Evolutionary conservation across 257 asterid species (phyloP).

Genomic region (Capsicum chinense): DNA sequence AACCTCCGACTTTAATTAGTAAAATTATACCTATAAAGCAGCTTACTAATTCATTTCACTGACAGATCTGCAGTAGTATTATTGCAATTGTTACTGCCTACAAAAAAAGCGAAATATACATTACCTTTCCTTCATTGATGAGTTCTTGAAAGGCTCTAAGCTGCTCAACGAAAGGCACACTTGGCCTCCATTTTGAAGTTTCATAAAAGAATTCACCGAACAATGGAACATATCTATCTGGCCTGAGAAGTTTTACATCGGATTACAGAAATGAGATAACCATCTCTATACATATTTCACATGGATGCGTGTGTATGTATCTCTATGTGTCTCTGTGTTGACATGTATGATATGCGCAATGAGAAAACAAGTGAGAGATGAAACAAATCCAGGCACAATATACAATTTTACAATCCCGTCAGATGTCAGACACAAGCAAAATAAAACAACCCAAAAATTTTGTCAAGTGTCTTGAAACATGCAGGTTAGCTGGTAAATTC

Average conservation of each 20-base stretch:
- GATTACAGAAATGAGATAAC: neutral
- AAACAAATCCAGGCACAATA: neutral
- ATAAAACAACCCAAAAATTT: neutral
- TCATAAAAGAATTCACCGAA: conserved; percentile 79
- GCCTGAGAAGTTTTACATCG: conserved; percentile 59
- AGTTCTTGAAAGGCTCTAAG: conserved; percentile 80
- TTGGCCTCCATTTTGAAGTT: conserved; percentile 81
- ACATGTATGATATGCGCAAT: neutral
- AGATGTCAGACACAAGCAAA: neutral
- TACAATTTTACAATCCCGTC: neutral
- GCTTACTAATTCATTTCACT: neutral
- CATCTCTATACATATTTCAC: neutral
- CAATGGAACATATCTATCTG: conserved; percentile 81
- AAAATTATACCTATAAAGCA: neutral
- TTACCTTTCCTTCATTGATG: conserved; percentile 88
- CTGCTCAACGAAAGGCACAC: conserved; percentile 79
- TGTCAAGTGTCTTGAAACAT: neutral
- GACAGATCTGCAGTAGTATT: conserved; percentile 6
- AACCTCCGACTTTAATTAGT: neutral
- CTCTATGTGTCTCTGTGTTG: neutral
- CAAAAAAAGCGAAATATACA: neutral
- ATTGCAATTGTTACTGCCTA: neutral
- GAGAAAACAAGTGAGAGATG: neutral
- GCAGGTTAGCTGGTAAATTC: conserved; percentile 11
- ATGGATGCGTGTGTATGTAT: neutral